A percentile compares a stretch with the other conserved stretches of the same genome.
phyloP scores from a whole-genome alignment of 2,329 filamentous ascomycete genomes.

The Venturia aucupariae region DNA sequence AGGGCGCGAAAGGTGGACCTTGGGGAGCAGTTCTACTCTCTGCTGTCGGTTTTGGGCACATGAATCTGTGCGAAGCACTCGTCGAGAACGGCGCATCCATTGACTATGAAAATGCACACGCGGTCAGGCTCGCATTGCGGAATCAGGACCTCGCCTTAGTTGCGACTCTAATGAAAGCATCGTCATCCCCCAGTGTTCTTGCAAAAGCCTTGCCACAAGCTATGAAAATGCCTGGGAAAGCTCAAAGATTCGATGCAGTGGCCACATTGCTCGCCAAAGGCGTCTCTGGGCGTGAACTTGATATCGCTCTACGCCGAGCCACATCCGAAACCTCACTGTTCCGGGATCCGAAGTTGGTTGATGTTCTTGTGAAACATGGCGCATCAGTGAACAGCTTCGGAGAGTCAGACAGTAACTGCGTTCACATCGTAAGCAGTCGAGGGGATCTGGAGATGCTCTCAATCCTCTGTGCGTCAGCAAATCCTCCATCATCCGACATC shows the following conservation, averaged over 20 bases:
- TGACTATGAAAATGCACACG: constrained; percentile 7
- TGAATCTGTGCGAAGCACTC: not conserved
- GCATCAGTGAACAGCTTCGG: not conserved
- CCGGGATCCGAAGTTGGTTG: constrained; percentile 2
- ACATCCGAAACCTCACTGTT: constrained; percentile 4
- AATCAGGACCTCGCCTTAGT: not conserved
- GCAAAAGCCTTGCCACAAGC: constrained; percentile 8
- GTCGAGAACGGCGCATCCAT: constrained; percentile 1
- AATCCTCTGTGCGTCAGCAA: not conserved
- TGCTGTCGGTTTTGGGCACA: not conserved
- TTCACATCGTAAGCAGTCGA: not conserved
- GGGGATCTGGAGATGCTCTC: not conserved
- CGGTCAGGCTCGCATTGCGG: constrained; percentile 2
- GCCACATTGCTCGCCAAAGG: not conserved
- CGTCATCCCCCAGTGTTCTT: not conserved
- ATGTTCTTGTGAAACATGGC: not conserved
- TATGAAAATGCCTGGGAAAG: not conserved
- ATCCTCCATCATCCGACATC: not conserved
- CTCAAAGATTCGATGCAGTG: constrained; percentile 3
- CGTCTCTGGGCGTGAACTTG: constrained; percentile 5
- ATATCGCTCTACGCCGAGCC: not conserved
- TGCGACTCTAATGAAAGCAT: not conserved
- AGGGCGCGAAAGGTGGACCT: constrained; percentile 4
- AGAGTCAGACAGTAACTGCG: constrained; percentile 3
- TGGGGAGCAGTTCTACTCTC: not conserved